Evolutionary conservation across 2,329 filamentous ascomycete genomes (phyloP).

Genomic region (Chaetothyriales sp.): DNA sequence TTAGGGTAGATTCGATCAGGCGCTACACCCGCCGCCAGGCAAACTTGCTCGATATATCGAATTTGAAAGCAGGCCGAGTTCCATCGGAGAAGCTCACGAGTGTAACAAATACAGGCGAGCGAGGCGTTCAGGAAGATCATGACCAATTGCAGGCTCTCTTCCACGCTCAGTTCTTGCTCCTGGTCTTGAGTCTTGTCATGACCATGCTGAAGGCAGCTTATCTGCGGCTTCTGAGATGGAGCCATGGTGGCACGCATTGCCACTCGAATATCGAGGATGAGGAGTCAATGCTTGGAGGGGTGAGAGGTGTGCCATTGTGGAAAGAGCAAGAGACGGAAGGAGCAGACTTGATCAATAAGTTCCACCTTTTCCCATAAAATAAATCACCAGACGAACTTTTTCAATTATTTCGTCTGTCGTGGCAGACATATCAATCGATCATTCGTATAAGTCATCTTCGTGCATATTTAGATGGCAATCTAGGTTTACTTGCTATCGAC

Average conservation of each 20-base stretch:
- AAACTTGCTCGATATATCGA: constrained; percentile 11
- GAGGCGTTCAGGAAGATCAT: constrained; percentile 16
- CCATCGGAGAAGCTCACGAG: constrained; percentile 12
- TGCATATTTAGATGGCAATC: background rate
- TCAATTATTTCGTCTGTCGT: background rate
- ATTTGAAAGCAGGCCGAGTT: constrained; percentile 9
- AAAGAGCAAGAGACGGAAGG: background rate
- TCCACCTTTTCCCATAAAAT: background rate
- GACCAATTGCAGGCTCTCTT: constrained; percentile 10
- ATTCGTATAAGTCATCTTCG: background rate
- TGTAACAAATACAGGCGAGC: constrained; percentile 12
- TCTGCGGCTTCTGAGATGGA: background rate
- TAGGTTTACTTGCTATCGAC: no score
- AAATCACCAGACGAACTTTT: no score
- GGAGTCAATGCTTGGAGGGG: background rate
- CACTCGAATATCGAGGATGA: background rate
- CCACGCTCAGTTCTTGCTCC: background rate
- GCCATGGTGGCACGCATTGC: background rate
- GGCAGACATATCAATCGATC: background rate
- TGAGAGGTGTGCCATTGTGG: background rate
- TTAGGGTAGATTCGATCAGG: constrained; percentile 18
- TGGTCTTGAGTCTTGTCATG: background rate
- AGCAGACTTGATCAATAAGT: background rate
- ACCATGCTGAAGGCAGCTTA: background rate
- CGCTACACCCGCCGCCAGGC: constrained; percentile 3